Evolutionary conservation across 2,329 filamentous ascomycete genomes (phyloP), one percentile per base, ranked within the genome.

Genomic region (Helotiales sp.): DNA sequence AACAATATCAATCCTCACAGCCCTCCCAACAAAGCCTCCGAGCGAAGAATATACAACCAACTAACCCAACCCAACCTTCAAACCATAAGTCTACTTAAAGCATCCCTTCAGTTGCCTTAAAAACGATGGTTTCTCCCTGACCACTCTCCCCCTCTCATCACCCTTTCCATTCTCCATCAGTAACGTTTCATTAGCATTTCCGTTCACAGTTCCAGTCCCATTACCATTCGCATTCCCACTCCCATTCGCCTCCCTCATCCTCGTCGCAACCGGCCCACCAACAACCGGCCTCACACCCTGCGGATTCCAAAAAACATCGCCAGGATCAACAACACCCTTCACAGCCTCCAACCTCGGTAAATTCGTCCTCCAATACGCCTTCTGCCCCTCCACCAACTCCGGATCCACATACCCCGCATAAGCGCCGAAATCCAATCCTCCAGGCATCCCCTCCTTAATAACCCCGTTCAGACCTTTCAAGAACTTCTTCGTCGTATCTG

Each of bases 381-480:
- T 22, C 40, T 70, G 78, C 70, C 78, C 83, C 55, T 80, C 69
- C 0, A 73, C 75, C 72, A 84, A 76, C 45, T 76, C 75, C 47
- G 82, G 80, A 73, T 85, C 80, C 2, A 91, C 84, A 70, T 90
- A 91, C 1, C 88, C 88, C 0, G 88, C 83, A 75, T 91, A 91
- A 0, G 86, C 84, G 11, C 84, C 84, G 54, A 75, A 67, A 24
- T 81, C 76, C 0, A 79, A 79, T 2, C 78, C 75, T 6, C 63
- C 64, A 1, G 79, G 75, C 11, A 80, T 78, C 5, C 80, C 76
- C 4, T 72, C 72, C 40, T 75, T 74, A 43, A 87, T 80, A 30
- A 72, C 79, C 13, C 78, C 68, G 73, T 87, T 83, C 54, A 90
- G 79, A 6, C 82, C 83, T 17, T 80, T 77, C 45, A 89, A 74